Evolutionary conservation across 768 basidiomycete species (phyloP).

Genomic region (Lanmaoa pseudosensibilis): DNA sequence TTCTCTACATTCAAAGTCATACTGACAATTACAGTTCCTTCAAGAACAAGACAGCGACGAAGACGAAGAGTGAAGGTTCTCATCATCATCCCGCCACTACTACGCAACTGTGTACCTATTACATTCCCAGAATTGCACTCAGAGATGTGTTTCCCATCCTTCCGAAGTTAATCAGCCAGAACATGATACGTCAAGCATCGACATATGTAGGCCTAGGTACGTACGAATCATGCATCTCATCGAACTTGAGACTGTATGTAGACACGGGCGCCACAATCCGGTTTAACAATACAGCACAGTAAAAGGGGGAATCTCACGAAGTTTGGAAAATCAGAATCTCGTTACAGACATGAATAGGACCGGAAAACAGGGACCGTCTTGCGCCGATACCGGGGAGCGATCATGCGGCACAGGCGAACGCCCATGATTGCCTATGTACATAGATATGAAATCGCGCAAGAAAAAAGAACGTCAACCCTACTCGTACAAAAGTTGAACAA

Average conservation of each 20-base stretch:
- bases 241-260: neutral
- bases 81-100: neutral
- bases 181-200: neutral
- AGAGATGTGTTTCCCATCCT: slow-evolving; percentile 11
- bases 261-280: neutral
- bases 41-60: slow-evolving; percentile 82
- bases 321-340: neutral
- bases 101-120: slow-evolving; percentile 19
- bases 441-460: slow-evolving; percentile 15
- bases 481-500: slow-evolving; percentile 16
- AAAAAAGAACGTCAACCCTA: slow-evolving; percentile 26
- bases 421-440: slow-evolving; percentile 21
- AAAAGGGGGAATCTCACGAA: neutral
- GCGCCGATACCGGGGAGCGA: slow-evolving; percentile 1
- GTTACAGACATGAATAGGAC: neutral
- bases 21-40: slow-evolving; percentile 72
- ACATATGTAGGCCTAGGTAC: neutral
- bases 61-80: slow-evolving; percentile 38
- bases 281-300: slow-evolving; percentile 4
- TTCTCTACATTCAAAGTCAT: slow-evolving; percentile 7
- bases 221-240: slow-evolving; percentile 1
- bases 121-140: slow-evolving; percentile 15
- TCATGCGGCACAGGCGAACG: slow-evolving; percentile 21
- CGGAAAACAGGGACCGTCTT: neutral
- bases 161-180: neutral